Conservation (phyloP, 306 rosid species). For the Gleditsia sinensis region DNA sequence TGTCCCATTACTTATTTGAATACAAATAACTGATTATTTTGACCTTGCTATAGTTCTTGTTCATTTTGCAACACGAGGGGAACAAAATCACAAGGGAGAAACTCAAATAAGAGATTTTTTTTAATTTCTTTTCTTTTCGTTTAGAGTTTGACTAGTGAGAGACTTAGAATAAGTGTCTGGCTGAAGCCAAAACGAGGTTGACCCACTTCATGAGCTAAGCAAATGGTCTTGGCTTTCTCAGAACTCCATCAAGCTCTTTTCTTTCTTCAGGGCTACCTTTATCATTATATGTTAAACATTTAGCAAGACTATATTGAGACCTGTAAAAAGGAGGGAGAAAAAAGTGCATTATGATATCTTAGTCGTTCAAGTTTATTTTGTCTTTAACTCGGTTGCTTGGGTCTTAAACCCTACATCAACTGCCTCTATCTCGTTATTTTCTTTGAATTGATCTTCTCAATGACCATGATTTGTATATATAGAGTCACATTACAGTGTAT, state of each 20-base stretch:
- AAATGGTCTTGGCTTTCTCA: background rate
- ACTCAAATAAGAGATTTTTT: background rate
- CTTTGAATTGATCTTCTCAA: conserved; percentile 14
- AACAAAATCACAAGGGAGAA: background rate
- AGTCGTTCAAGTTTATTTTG: background rate
- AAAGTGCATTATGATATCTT: background rate
- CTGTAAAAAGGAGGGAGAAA: background rate
- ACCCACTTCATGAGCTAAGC: background rate
- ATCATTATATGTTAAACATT: background rate
- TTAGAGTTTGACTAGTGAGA: background rate
- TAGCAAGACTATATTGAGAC: background rate
- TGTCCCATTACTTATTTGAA: background rate
- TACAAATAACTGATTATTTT: conserved; percentile 3
- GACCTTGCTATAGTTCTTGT: background rate
- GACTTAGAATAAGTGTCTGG: no score
- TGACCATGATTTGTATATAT: background rate
- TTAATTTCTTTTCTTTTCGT: background rate
- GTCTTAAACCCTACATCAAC: background rate
- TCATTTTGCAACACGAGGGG: background rate
- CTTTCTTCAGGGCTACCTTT: background rate
- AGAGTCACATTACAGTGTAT: conserved; percentile 2
- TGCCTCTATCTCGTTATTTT: conserved; percentile 2
- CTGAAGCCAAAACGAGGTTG: background rate
- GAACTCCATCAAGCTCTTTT: background rate
- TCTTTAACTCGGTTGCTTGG: conserved; percentile 8